These are phyloP conservation scores for Rhodamnia argentea DNA, from an alignment of 345 rosid genomes.

Conservation along the genomic window DNA sequence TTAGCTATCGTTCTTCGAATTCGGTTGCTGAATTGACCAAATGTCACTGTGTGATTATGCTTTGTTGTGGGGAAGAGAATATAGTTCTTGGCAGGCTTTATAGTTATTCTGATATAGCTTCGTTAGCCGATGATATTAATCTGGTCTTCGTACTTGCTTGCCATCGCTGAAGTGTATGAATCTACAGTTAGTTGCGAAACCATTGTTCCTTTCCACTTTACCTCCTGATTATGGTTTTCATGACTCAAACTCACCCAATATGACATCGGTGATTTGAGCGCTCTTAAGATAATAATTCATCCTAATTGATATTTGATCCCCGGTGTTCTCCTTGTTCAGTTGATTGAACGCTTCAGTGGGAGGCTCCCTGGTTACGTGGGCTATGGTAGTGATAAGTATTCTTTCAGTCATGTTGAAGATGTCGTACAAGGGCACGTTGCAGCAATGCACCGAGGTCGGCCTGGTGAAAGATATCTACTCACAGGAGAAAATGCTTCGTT, in stretches of 20 bases:
- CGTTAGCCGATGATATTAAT: background rate
- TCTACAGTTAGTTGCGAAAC: background rate
- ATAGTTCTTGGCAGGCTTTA: background rate
- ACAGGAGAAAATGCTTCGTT: conserved; percentile 86
- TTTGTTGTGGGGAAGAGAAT: background rate
- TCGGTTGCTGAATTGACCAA: background rate
- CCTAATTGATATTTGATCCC: background rate
- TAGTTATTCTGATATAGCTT: background rate
- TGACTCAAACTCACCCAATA: background rate
- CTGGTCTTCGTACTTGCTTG: background rate
- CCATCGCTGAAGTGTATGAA: background rate
- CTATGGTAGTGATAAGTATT: conserved; percentile 52
- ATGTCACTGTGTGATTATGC: background rate
- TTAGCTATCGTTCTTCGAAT: background rate
- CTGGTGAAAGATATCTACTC: conserved; percentile 76
- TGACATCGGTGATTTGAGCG: background rate
- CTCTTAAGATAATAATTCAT: background rate
- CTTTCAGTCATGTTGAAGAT: conserved; percentile 81
- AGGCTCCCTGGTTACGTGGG: conserved; percentile 87
- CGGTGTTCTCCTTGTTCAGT: conserved; percentile 22
- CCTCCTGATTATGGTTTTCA: background rate
- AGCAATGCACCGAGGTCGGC: conserved; percentile 55
- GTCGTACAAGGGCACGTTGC: conserved; percentile 74
- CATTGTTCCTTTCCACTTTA: background rate
- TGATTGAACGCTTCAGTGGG: conserved; percentile 73